Base-by-base conservation (phyloP, 768 basidiomycete genomes). In the Phanerodontia chrysosporium region DNA sequence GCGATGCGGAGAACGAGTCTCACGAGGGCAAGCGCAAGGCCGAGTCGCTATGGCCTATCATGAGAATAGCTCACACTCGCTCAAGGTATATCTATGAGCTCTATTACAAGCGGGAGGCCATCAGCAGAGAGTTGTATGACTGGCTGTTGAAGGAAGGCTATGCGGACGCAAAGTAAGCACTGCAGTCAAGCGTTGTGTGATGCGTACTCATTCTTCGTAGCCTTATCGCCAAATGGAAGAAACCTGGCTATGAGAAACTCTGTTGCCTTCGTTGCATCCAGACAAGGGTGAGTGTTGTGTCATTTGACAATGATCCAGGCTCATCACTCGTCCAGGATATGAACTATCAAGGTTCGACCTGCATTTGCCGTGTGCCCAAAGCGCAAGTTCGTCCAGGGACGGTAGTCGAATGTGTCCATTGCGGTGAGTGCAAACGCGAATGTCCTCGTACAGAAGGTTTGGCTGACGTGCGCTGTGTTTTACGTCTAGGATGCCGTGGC, bases 141-240 rank as follows among this genome's bases (percentile, higher is more conserved):
- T 99, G 97, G 97, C 73, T 99, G 49, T 73, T 98, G 71, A 98
- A 97, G 78, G 89, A 98, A 73, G 92, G 92, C 13, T 98, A 98
- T 72, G 97, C 90, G 27, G 97, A 99, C 70, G 87, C 87, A 32
- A 97, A 97, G 96, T 96, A 67, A 69, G 91, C 81, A 29, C 46
- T 35, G 7, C 13, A 35, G 32, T n/a, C 32, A 42, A 10, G 10
- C 16, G 6, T 8, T 18, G 4, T 22, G 35, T 27, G 10, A 13
- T 45, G 27, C 25, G 21, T 5, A 18, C 39, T 42, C 16, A 18
- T 42, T 4, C 39, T 42, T 42, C 18, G 13, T 64, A 98, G 95
- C 70, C 75, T 98, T 70, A 90, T 99, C 70, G 97, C 97, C 36
- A 99, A 99, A 73, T 99, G 97, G 97, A 98, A 98, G 80, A 99